Evolutionary conservation across 345 rosid species (phyloP), one percentile per base, ranked within the genome.

Genomic region (Diplotaxis tenuifolia): DNA sequence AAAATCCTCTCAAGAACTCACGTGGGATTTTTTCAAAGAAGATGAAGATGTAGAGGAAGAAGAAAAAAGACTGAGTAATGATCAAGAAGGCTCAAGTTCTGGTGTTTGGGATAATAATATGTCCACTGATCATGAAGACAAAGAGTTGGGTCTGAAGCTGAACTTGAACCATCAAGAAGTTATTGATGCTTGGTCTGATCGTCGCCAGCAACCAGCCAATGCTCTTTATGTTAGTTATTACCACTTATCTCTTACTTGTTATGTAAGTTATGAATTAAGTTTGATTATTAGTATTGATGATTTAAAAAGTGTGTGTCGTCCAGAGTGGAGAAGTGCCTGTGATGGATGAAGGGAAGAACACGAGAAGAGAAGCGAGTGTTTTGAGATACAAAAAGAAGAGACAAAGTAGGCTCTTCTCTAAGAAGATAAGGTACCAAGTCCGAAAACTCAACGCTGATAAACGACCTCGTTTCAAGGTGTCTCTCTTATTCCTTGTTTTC

Each of bases 391-490:
- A 81, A 80, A 94, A 88, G 86, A 88, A 90, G 73, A 81, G 90
- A 14, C 92, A 79, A 34, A 73, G 67, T 6, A 83, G 96, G 52
- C 79, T 88, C 75, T 88, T 90, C 84, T 87, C 88, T 45, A 88
- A 90, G 85, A 86, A 82, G 89, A 90, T 90, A 82, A 85, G 94
- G 65, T 90, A 90, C 56, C 90, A 88, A 85, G 90, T 88, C 36
- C 80, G 93, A 74, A 90, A 90, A 57, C 89, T 88, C 76, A 90
- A 88, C 78, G 91, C 93, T 10, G 93, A 88, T 72, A 84, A 86
- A 82, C 86, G 96, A 78, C 96, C 92, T 0, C 79, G 96, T 65
- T 85, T 86, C 59, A 89, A 89, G 92, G 96, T 16, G 1, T 47
- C 62, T 64, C 9, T 54, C 62, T 55, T 22, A 1, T 4, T 32